Conservation (phyloP, 257 asterid genomes). For the Solanum verrucosum region DNA sequence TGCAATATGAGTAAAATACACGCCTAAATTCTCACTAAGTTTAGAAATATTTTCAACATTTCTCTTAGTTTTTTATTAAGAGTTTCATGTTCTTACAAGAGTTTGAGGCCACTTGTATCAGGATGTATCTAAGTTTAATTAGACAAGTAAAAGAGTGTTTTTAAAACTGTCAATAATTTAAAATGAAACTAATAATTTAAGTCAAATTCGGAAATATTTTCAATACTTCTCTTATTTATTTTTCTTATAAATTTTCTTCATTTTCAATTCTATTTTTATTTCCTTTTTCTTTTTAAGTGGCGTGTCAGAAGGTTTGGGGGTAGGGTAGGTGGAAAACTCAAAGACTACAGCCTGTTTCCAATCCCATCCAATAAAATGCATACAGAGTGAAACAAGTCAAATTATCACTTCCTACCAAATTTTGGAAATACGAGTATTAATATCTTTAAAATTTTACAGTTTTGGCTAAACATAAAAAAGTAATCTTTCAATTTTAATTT, state of each 20-base stretch:
- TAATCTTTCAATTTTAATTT: neutral
- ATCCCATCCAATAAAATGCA: neutral
- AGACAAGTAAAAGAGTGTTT: too few species aligned
- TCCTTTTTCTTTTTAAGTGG: neutral
- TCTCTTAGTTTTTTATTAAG: too few species aligned
- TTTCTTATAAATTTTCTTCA: neutral
- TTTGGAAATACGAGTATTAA: neutral
- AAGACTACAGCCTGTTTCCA: neutral
- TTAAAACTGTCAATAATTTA: too few species aligned
- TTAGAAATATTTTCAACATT: too few species aligned
- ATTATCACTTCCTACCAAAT: neutral
- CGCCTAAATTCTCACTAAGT: too few species aligned
- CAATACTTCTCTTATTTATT: neutral
- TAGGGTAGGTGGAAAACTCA: neutral
- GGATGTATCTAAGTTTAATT: too few species aligned
- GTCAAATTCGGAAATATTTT: fast-evolving
- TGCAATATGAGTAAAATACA: neutral
- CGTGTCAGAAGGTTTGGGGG: neutral
- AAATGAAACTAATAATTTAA: too few species aligned
- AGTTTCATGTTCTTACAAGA: neutral
- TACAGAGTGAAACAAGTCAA: neutral
- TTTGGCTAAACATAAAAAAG: neutral
- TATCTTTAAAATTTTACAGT: neutral
- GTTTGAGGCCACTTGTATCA: too few species aligned
- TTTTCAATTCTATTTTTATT: neutral